These are phyloP conservation scores for Pseudogymnoascus sp. DNA, from an alignment of 2,329 filamentous ascomycete genomes.

Conservation along the genomic window DNA sequence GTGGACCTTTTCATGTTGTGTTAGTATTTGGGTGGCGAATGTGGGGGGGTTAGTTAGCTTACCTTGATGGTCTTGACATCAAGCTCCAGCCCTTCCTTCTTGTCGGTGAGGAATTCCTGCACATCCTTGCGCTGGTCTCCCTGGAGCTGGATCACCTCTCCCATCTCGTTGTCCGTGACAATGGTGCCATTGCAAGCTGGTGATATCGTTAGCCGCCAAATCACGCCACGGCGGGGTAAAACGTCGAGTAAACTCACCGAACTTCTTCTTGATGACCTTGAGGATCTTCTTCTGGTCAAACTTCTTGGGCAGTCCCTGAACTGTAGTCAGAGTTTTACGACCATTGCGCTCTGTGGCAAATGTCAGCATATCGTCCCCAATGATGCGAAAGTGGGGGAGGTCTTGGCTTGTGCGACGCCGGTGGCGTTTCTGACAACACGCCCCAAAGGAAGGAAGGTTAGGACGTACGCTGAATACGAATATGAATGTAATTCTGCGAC, in stretches of 20 bases:
- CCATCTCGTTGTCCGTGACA: constrained; percentile 91
- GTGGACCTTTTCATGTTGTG: constrained; percentile 38
- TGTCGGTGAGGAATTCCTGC: constrained; percentile 93
- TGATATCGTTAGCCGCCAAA: constrained; percentile 18
- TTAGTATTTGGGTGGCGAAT: constrained; percentile 5
- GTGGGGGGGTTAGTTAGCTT: constrained; percentile 13
- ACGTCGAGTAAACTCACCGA: constrained; percentile 51
- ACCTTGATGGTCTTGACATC: constrained; percentile 97
- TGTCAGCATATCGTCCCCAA: constrained; percentile 15
- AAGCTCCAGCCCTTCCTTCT: constrained; percentile 88
- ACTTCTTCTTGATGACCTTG: constrained; percentile 99
- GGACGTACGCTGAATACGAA: constrained; percentile 93
- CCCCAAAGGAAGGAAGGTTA: background rate
- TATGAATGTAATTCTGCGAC: constrained; percentile 97
- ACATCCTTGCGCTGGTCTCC: constrained; percentile 99
- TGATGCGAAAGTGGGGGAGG: background rate
- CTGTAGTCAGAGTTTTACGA: constrained; percentile 99
- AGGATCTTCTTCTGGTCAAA: constrained; percentile 99
- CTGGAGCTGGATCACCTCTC: constrained; percentile 99
- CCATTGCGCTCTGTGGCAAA: constrained; percentile 85
- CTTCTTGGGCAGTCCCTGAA: constrained; percentile 97
- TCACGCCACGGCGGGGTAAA: background rate
- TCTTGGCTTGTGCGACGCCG: background rate
- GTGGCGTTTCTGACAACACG: background rate
- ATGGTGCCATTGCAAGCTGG: constrained; percentile 99